A percentile compares a stretch with the other conserved stretches of the same genome.
Evolutionary conservation across 768 basidiomycete species (phyloP).

Genomic region (Ramaria sp.): DNA sequence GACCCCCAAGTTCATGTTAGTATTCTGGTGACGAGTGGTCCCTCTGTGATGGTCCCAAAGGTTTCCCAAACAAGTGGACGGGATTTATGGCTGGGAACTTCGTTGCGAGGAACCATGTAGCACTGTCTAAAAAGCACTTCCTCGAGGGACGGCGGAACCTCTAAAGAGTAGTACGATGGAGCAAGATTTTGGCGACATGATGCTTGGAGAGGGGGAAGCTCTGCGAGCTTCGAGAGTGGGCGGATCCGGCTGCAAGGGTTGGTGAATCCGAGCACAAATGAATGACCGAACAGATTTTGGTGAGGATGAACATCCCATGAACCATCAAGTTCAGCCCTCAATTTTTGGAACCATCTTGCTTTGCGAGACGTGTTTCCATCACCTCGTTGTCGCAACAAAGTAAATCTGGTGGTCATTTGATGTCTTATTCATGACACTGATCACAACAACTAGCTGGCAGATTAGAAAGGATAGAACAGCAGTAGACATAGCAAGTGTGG

Average conservation of each 20-base stretch:
- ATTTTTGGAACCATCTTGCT: constrained; percentile 7
- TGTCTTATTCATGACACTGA: not conserved
- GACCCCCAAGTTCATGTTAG: not conserved
- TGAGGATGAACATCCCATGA: not conserved
- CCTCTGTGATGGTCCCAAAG: not conserved
- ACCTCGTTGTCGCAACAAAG: not conserved
- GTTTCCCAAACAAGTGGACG: not conserved
- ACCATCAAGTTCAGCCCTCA: not conserved
- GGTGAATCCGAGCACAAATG: not conserved
- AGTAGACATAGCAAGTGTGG: too few relatives aligned
- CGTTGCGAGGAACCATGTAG: not conserved
- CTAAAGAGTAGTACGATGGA: constrained; percentile 9
- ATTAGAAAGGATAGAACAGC: too few relatives aligned
- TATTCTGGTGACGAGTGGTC: not conserved
- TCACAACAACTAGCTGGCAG: not conserved
- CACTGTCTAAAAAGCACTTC: not conserved
- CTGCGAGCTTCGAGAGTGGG: constrained; percentile 4
- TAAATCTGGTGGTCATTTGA: not conserved
- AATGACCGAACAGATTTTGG: not conserved
- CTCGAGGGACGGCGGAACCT: constrained; percentile 6
- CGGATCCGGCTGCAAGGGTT: not conserved
- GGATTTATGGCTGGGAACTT: not conserved
- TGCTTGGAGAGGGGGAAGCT: constrained; percentile 1
- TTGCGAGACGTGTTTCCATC: not conserved
- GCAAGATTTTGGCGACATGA: constrained; percentile 5